These are phyloP conservation scores for Colletotrichum brevisporum DNA, from an alignment of 2,329 filamentous ascomycete genomes.

Conservation along the genomic window DNA sequence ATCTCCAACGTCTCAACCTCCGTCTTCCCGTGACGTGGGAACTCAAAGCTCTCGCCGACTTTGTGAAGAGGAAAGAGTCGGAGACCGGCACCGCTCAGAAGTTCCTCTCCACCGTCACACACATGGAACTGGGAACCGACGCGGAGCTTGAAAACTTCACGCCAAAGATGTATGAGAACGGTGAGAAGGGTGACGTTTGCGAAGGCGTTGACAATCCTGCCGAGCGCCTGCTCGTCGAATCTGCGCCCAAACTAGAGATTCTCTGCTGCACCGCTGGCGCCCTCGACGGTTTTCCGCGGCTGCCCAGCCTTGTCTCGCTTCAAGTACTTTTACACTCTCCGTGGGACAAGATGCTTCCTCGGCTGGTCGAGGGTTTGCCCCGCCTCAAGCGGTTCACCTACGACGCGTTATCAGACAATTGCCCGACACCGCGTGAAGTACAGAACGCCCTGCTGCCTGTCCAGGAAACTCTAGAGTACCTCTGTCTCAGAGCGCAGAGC, in stretches of 20 bases:
- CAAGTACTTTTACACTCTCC: neutral
- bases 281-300: neutral
- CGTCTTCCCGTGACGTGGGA: neutral
- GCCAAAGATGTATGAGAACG: neutral
- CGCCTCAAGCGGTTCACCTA: conserved; percentile 4
- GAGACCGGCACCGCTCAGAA: neutral
- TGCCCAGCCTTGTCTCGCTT: neutral
- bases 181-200: neutral
- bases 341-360: neutral
- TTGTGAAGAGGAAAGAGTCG: neutral
- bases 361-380: neutral
- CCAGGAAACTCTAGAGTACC: neutral
- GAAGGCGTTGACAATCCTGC: neutral
- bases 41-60: neutral
- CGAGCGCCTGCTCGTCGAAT: conserved; percentile 7
- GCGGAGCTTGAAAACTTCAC: neutral
- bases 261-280: conserved; percentile 1
- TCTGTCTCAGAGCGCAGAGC: neutral
- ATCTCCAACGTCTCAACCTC: neutral
- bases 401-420: neutral
- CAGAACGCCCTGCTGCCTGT: neutral
- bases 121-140: neutral
- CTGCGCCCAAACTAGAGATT: conserved; percentile 5
- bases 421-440: neutral
- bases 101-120: neutral